A percentile compares a stretch with the other conserved stretches of the same genome.
These are phyloP conservation scores for Fusarium acutatum DNA, from an alignment of 2,329 filamentous ascomycete species.

Conservation along the genomic window DNA sequence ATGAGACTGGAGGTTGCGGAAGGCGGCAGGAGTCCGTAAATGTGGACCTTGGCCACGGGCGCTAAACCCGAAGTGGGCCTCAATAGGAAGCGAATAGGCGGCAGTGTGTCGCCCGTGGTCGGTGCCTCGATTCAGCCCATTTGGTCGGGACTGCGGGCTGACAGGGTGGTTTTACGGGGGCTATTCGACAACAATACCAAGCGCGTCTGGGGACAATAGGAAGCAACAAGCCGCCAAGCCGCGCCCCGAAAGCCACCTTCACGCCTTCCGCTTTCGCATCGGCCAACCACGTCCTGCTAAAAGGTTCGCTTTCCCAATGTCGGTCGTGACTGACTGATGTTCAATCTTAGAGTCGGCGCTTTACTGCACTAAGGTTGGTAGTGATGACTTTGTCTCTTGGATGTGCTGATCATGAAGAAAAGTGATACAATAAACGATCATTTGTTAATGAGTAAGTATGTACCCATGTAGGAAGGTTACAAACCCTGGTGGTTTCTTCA, in stretches of 20 bases:
- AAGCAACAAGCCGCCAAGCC: constrained; percentile 32
- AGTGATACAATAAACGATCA: background rate
- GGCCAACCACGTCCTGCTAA: background rate
- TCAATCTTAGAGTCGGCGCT: background rate
- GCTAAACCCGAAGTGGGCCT: constrained; percentile 40
- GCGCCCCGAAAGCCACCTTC: constrained; percentile 10
- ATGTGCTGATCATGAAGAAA: background rate
- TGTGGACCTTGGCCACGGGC: constrained; percentile 38
- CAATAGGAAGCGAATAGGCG: constrained; percentile 44
- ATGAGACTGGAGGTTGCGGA: constrained; percentile 17
- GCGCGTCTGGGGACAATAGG: constrained; percentile 43
- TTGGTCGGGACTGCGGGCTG: constrained; percentile 29
- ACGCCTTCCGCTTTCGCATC: constrained; percentile 9
- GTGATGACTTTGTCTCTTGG: background rate
- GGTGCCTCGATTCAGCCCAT: constrained; percentile 28
- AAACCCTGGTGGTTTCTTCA: background rate
- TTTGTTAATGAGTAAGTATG: background rate
- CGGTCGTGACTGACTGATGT: constrained; percentile 7
- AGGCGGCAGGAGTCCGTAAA: constrained; percentile 14
- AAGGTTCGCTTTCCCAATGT: background rate
- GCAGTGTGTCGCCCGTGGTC: constrained; percentile 24
- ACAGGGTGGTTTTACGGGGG: constrained; percentile 1
- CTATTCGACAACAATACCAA: constrained; percentile 46
- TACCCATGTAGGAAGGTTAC: background rate
- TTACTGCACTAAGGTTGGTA: background rate